Evolutionary conservation across 371 early-diverging fungal genomes (phyloP).

Genomic region (Mortierella sp.): DNA sequence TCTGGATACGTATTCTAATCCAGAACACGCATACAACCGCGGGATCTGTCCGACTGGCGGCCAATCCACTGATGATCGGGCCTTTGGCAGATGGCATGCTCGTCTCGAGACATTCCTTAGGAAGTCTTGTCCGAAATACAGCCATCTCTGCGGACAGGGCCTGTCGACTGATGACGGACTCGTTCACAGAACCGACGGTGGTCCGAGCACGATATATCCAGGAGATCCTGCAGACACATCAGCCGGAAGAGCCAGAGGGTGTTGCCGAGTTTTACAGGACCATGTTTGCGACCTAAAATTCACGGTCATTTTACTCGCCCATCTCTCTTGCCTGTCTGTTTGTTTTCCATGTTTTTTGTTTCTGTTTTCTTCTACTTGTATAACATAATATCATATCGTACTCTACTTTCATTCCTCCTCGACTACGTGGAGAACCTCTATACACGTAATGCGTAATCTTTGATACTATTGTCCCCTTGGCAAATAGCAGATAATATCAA

Average conservation of each 20-base stretch:
- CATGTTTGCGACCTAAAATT: constrained; percentile 30
- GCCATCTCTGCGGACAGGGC: constrained; percentile 77
- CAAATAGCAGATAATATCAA: no score
- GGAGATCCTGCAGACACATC: constrained; percentile 61
- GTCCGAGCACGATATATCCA: constrained; percentile 67
- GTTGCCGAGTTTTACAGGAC: constrained; percentile 59
- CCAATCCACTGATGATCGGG: constrained; percentile 68
- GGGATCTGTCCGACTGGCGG: constrained; percentile 26
- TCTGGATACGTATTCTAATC: constrained; percentile 50
- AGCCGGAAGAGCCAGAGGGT: constrained; percentile 59
- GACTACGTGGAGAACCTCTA: no score
- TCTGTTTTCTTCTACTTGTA: no score
- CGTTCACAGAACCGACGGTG: constrained; percentile 66
- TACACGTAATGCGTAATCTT: no score
- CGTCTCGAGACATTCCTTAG: constrained; percentile 75
- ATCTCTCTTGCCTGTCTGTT: background rate
- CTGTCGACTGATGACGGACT: constrained; percentile 66
- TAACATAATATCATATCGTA: no score
- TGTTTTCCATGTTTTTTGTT: background rate
- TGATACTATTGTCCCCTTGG: no score
- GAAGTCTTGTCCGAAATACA: constrained; percentile 75
- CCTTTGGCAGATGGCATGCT: constrained; percentile 81
- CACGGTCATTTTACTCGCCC: no score
- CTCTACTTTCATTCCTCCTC: no score
- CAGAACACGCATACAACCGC: constrained; percentile 34